Conservation (phyloP, 129 eudicot genomes). For the Helianthus tuberosus region DNA sequence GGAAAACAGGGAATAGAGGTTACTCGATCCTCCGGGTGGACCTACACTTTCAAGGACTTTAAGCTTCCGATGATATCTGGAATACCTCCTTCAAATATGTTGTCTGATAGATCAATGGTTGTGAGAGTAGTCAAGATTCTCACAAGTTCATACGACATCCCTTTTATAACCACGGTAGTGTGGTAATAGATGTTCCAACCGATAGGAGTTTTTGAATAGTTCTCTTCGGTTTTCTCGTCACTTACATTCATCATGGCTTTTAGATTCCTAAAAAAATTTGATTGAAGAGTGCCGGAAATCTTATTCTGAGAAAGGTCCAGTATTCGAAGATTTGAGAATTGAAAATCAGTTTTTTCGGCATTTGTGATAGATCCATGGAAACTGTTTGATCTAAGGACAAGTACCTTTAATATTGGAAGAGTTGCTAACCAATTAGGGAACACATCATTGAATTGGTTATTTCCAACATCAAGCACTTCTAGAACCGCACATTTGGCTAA, state of each 20-base stretch:
- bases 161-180: no score
- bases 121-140: not conserved
- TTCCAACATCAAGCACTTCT: conserved; percentile 43
- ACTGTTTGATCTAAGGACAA: conserved; percentile 36
- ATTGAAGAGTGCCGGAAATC: conserved; percentile 36
- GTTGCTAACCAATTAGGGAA: conserved; percentile 38
- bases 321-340: conserved; percentile 33
- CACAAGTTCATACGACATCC: no score
- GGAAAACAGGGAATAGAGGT: no score
- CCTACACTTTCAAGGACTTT: conserved; percentile 1
- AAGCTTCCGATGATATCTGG: conserved; percentile 32
- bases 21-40: no score
- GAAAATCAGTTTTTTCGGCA: not conserved
- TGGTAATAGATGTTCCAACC: no score
- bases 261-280: conserved; percentile 14
- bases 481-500: conserved; percentile 32
- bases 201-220: no score
- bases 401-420: conserved; percentile 43
- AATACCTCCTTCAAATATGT: conserved; percentile 24
- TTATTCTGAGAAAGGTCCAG: conserved; percentile 43
- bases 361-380: conserved; percentile 33
- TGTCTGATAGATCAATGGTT: conserved; percentile 13
- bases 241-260: conserved; percentile 30
- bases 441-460: conserved; percentile 34
- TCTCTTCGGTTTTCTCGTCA: not conserved